Conservation (phyloP, 306 rosid species). For the Quercus wislizeni region DNA sequence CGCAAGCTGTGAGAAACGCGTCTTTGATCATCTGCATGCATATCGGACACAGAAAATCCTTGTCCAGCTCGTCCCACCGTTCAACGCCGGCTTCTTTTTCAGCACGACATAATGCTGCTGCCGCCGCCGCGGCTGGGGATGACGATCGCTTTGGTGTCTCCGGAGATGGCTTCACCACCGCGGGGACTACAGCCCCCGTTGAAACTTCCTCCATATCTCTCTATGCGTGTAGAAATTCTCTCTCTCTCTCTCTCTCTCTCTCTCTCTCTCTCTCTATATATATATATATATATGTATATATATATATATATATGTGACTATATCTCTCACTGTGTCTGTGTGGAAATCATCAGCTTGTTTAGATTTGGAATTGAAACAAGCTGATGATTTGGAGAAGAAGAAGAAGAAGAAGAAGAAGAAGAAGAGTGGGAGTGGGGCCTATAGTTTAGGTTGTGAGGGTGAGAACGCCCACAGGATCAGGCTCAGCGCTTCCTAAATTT, state of each 20-base stretch:
- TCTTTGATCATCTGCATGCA: conserved; percentile 94
- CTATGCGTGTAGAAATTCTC: neutral
- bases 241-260: neutral
- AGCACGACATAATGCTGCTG: neutral
- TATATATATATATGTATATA: no score
- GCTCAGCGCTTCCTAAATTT: no score
- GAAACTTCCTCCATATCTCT: neutral
- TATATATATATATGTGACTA: no score
- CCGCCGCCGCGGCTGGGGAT: conserved; percentile 3
- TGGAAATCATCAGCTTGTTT: no score
- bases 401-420: neutral
- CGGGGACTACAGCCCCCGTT: conserved; percentile 1
- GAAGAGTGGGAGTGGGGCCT: conserved; percentile 9
- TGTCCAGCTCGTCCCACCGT: conserved; percentile 53
- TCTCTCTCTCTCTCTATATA: no score
- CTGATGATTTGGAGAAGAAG: no score
- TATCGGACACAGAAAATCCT: conserved; percentile 89
- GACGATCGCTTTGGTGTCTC: neutral
- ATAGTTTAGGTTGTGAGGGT: conserved; percentile 14
- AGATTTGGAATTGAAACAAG: neutral
- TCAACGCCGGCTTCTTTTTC: conserved; percentile 9
- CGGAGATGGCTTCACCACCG: neutral
- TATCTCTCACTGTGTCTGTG: neutral
- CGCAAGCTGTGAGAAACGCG: conserved; percentile 83
- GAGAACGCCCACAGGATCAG: conserved; percentile 20